Percentiles rank a stretch among this genome's conserved stretches.
Conservation (phyloP, 1,284 basidiomycete species). For the Leccinum griseonigrum region DNA sequence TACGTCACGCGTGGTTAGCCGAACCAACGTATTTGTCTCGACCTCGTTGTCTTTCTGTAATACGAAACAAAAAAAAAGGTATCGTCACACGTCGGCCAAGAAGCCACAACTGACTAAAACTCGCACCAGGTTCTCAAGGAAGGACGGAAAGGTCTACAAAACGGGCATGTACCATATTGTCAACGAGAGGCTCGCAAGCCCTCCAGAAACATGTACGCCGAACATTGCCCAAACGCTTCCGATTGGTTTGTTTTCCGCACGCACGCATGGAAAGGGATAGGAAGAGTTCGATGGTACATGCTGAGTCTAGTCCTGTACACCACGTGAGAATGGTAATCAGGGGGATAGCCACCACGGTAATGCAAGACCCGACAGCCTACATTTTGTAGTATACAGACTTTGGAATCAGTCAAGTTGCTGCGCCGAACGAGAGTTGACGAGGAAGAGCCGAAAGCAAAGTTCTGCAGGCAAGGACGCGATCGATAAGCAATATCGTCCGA, state of each 20-base stretch:
- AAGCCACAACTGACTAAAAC: too few species aligned
- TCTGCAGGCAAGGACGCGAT: slow-evolving; percentile 43
- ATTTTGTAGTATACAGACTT: slow-evolving; percentile 67
- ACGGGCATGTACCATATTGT: slow-evolving; percentile 72
- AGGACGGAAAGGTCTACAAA: slow-evolving; percentile 65
- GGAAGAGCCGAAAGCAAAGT: slow-evolving; percentile 79
- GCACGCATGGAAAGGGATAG: background rate
- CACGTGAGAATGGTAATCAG: slow-evolving; percentile 62
- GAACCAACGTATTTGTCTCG: slow-evolving; percentile 59
- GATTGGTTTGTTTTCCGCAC: slow-evolving; percentile 3
- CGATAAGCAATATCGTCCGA: too few species aligned
- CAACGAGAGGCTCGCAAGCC: slow-evolving; percentile 61
- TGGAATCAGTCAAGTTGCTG: slow-evolving; percentile 75
- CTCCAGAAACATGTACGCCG: slow-evolving; percentile 71
- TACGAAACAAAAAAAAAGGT: background rate
- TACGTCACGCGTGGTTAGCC: slow-evolving; percentile 69
- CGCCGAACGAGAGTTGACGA: slow-evolving; percentile 58
- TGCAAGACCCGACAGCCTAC: slow-evolving; percentile 61
- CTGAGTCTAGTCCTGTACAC: slow-evolving; percentile 45
- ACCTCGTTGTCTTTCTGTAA: slow-evolving; percentile 52
- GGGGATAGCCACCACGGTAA: slow-evolving; percentile 66
- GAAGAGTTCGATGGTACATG: too few species aligned
- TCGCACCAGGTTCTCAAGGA: slow-evolving; percentile 41
- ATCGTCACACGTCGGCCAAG: background rate
- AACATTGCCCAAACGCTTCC: slow-evolving; percentile 43